These are phyloP conservation scores for Nicotiana paniculata DNA, from an alignment of 257 asterid genomes.

Conservation along the genomic window DNA sequence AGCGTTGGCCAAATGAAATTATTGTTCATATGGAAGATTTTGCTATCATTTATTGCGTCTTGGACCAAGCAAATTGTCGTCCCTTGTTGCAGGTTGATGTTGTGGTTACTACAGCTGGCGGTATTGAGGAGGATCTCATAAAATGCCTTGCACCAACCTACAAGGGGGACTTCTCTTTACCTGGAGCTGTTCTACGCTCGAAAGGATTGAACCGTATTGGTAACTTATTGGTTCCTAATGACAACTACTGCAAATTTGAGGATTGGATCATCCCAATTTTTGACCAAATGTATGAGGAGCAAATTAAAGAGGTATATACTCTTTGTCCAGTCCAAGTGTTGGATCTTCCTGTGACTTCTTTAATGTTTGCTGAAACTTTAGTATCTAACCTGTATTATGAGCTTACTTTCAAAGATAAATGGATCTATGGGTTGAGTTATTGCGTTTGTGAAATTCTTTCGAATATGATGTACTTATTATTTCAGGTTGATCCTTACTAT, in stretches of 20 bases:
- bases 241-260: conserved; percentile 92
- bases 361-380: neutral
- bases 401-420: neutral
- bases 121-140: conserved; percentile 94
- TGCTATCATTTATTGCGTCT: neutral
- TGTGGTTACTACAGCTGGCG: conserved; percentile 97
- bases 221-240: conserved; percentile 87
- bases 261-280: conserved; percentile 91
- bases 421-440: neutral
- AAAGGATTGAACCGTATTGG: conserved; percentile 94
- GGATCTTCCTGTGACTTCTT: neutral
- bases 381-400: neutral
- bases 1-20: neutral
- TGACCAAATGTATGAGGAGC: conserved; percentile 86
- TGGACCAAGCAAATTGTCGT: neutral
- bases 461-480: neutral
- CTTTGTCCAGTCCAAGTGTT: neutral
- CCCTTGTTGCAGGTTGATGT: conserved; percentile 67
- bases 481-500: neutral
- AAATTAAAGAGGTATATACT: conserved; percentile 44
- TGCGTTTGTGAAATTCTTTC: neutral
- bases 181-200: conserved; percentile 75
- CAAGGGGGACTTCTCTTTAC: conserved; percentile 73
- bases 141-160: conserved; percentile 93
- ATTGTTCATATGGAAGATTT: neutral